Evolutionary conservation across 139 green algal species (phyloP).

Genomic region (Chlorella sp.): DNA sequence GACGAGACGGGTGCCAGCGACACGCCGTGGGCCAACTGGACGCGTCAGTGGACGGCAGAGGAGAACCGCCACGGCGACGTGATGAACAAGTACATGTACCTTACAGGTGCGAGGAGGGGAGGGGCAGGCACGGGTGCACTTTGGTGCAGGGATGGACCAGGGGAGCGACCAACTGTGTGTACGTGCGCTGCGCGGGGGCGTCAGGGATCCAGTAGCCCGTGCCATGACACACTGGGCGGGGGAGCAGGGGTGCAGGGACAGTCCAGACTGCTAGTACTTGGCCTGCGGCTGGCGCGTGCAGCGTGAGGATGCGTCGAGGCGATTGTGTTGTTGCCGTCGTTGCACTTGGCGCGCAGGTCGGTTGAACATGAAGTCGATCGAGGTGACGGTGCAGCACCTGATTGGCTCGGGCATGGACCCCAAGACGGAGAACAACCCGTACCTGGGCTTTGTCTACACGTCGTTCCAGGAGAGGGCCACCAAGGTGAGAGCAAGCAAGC

Average conservation of each 20-base stretch:
- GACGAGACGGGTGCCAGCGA: slow-evolving; percentile 84
- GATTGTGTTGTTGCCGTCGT: neutral
- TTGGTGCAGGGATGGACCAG: too few species aligned
- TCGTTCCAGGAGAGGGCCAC: slow-evolving; percentile 96
- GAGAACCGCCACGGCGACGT: slow-evolving; percentile 98
- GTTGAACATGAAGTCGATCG: slow-evolving; percentile 46
- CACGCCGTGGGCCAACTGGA: slow-evolving; percentile 86
- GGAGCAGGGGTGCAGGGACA: too few species aligned
- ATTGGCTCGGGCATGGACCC: slow-evolving; percentile 94
- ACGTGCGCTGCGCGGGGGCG: too few species aligned
- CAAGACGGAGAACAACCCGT: slow-evolving; percentile 99
- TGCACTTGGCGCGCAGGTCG: slow-evolving; percentile 42
- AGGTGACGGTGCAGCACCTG: slow-evolving; percentile 97
- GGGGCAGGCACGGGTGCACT: too few species aligned
- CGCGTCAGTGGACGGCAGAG: slow-evolving; percentile 86
- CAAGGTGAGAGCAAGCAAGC: slow-evolving; percentile 48
- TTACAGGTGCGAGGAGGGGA: slow-evolving; percentile 70
- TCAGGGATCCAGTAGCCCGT: too few species aligned
- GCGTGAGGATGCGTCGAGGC: too few species aligned
- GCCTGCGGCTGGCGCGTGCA: too few species aligned
- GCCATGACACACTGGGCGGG: too few species aligned
- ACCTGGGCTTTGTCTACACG: slow-evolving; percentile 98
- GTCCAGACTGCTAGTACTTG: too few species aligned
- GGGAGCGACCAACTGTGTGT: too few species aligned
- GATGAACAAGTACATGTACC: slow-evolving; percentile 94